Evolutionary conservation across 2,329 filamentous ascomycete species (phyloP).

Genomic region (Trichoderma sp.): DNA sequence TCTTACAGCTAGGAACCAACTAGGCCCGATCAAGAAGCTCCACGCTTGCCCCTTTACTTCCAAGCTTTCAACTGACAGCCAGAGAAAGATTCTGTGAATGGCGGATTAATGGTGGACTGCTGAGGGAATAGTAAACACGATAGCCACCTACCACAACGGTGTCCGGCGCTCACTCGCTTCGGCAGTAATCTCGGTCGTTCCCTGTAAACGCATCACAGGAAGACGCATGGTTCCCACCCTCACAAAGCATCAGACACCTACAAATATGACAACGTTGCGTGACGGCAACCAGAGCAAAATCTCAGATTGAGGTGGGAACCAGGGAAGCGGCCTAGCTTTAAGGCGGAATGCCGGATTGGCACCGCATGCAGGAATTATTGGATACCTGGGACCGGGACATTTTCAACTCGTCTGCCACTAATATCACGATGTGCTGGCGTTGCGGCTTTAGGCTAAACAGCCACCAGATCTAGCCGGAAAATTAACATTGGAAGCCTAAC

Average conservation of each 20-base stretch:
- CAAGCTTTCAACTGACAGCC: background rate
- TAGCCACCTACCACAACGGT: background rate
- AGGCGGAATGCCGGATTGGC: slow-evolving; percentile 14
- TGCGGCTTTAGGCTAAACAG: slow-evolving; percentile 18
- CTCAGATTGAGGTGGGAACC: background rate
- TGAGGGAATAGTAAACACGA: background rate
- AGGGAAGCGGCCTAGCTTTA: background rate
- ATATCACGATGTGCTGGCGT: background rate
- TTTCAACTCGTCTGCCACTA: background rate
- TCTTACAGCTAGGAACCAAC: slow-evolving; percentile 4
- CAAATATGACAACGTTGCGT: background rate
- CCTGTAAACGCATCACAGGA: background rate
- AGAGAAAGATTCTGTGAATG: background rate
- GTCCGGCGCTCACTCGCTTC: background rate
- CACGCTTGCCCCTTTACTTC: slow-evolving; percentile 5
- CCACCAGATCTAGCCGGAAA: background rate
- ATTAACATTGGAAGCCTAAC: slow-evolving; percentile 6
- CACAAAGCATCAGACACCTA: background rate
- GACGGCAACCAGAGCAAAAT: slow-evolving; percentile 1
- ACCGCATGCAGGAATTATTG: slow-evolving; percentile 6
- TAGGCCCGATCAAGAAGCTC: slow-evolving; percentile 21
- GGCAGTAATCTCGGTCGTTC: slow-evolving; percentile 19
- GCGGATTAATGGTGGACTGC: background rate
- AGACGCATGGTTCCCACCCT: background rate
- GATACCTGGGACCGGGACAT: slow-evolving; percentile 1